Conservation (phyloP, 2,329 filamentous ascomycete species). For the Fusarium papillatum region DNA sequence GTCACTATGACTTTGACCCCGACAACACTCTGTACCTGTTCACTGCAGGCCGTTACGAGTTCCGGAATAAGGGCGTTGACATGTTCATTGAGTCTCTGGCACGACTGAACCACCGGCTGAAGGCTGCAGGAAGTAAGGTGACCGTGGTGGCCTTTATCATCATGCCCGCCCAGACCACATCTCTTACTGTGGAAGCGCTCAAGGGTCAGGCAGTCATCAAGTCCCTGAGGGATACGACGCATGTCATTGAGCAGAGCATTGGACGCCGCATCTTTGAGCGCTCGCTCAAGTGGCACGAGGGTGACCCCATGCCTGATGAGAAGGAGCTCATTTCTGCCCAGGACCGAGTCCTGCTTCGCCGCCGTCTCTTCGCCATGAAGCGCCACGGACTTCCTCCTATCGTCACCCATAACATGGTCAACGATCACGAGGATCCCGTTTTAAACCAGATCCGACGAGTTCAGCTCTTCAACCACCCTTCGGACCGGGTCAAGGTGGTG, state of each 20-base stretch:
- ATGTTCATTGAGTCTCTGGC: slow-evolving; percentile 99
- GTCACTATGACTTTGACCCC: slow-evolving; percentile 96
- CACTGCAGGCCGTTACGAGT: slow-evolving; percentile 97
- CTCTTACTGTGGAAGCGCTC: slow-evolving; percentile 93
- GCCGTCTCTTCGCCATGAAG: slow-evolving; percentile 97
- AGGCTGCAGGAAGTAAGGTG: slow-evolving; percentile 86
- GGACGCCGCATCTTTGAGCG: slow-evolving; percentile 96
- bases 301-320: slow-evolving; percentile 92
- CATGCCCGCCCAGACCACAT: slow-evolving; percentile 97
- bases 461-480: slow-evolving; percentile 96
- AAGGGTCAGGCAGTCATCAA: slow-evolving; percentile 99
- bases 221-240: slow-evolving; percentile 91
- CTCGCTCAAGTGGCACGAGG: slow-evolving; percentile 95
- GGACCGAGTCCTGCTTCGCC: slow-evolving; percentile 92
- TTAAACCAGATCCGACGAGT: slow-evolving; percentile 96
- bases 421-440: slow-evolving; percentile 93
- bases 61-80: slow-evolving; percentile 98
- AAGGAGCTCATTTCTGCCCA: slow-evolving; percentile 94
- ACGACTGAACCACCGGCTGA: slow-evolving; percentile 93
- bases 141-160: slow-evolving; percentile 99
- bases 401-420: slow-evolving; percentile 99
- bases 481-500: slow-evolving; percentile 95
- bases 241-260: slow-evolving; percentile 92
- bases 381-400: slow-evolving; percentile 90
- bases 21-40: slow-evolving; percentile 99